Evolutionary conservation across 345 rosid species (phyloP).

Genomic region (Sonneratia caseolaris): DNA sequence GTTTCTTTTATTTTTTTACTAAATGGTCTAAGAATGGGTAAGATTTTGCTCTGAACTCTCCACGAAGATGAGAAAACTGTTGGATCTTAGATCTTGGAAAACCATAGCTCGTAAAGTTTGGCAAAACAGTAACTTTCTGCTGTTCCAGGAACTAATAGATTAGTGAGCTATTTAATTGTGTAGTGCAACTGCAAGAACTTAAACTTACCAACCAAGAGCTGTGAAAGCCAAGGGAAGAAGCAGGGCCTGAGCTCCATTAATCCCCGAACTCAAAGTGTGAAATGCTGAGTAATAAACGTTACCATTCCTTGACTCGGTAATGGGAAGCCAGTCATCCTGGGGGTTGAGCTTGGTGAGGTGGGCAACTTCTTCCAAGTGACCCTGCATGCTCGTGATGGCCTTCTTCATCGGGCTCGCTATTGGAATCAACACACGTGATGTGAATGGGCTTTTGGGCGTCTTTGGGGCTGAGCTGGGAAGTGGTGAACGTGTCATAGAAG

Average conservation of each 20-base stretch:
- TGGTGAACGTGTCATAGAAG: conserved; percentile 26
- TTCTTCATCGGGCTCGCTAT: conserved; percentile 46
- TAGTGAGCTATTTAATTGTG: not conserved
- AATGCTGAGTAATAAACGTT: conserved; percentile 43
- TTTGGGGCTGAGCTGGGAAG: conserved; percentile 14
- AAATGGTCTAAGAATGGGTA: no score
- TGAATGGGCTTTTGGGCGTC: conserved; percentile 31
- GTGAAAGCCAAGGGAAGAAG: conserved; percentile 49
- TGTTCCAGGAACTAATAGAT: not conserved
- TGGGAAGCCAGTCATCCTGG: conserved; percentile 56
- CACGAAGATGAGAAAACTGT: no score
- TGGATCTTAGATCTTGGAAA: no score
- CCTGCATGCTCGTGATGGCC: conserved; percentile 32
- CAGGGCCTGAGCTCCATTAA: conserved; percentile 44
- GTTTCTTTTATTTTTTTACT: no score
- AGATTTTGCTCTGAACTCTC: no score
- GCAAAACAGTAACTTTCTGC: not conserved
- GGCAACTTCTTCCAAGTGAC: conserved; percentile 36
- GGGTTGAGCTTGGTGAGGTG: conserved; percentile 42
- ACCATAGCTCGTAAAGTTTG: not conserved
- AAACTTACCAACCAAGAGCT: conserved; percentile 41
- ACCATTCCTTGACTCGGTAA: conserved; percentile 53
- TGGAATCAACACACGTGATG: conserved; percentile 24
- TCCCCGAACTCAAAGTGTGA: conserved; percentile 45
- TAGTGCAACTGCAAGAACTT: not conserved